phyloP scores from a whole-genome alignment of 1,284 basidiomycete species.

The Coniferiporia weirii region DNA sequence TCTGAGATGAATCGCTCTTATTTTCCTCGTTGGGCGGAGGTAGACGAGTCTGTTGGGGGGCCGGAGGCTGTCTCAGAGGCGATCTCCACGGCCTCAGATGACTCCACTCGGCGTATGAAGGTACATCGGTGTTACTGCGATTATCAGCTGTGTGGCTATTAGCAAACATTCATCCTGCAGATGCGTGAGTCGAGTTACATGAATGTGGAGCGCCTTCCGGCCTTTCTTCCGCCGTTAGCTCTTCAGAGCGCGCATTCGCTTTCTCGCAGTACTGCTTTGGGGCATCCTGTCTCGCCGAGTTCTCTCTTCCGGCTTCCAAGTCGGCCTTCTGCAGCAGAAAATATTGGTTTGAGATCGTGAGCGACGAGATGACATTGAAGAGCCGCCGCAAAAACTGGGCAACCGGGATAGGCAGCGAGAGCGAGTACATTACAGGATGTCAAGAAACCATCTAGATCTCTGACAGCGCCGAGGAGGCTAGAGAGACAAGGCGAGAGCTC shows the following conservation, averaged over 20 bases:
- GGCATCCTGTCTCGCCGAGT: not conserved
- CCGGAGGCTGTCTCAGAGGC: not conserved
- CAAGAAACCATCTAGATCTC: too few species aligned
- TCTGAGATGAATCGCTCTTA: not conserved
- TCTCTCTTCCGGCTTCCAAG: not conserved
- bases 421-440: slow-evolving; percentile 39
- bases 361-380: slow-evolving; percentile 57
- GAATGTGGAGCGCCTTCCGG: too few species aligned
- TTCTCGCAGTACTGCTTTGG: not conserved
- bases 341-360: slow-evolving; percentile 64
- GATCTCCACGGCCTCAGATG: slow-evolving; percentile 7
- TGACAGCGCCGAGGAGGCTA: too few species aligned
- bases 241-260: not conserved
- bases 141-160: not conserved
- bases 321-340: slow-evolving; percentile 30
- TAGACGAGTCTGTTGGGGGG: not conserved
- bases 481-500: too few species aligned
- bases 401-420: slow-evolving; percentile 56
- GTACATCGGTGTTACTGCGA: not conserved
- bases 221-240: too few species aligned
- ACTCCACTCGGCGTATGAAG: not conserved
- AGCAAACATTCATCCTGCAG: not conserved
- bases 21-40: not conserved
- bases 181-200: not conserved
- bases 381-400: slow-evolving; percentile 55